Base-by-base conservation (phyloP, 495 filamentous ascomycete species). In the Hyaloscypha hepaticicola region DNA sequence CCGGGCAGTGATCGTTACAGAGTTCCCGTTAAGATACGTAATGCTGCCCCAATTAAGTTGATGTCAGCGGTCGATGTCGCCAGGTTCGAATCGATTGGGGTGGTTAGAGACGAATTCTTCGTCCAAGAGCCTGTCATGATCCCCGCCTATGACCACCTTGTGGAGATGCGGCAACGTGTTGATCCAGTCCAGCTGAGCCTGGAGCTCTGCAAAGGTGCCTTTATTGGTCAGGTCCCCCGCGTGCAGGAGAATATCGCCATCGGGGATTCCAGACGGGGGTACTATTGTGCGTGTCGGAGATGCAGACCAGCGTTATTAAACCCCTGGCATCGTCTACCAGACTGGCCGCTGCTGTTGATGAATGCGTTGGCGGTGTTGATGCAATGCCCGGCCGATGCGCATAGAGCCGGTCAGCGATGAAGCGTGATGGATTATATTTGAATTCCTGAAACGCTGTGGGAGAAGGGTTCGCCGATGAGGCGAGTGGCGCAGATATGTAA, bases 81-180 rank as follows among this genome's bases (percentile, higher is more conserved):
- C 56, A 25, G 14, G 16, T 21, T n/a, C 16, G 16, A n/a, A 8
- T 19, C 50, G 50, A 21, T 76, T 70, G 19, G 76, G 73, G 51
- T 75, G 73, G 14, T 72, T 75, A 53, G 50, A 7, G 50, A 53
- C 21, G 64, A 73, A 75, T 29, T 33, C 57, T 22, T 52, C 21
- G 58, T 74, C 68, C 7, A 77, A 67, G 12, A 73, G 55, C 27
- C 65, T 11, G 53, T 76, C 72, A 65, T 78, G 73, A 50, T 92
- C 93, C 19, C 91, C 91, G 58, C 85, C 83, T 58, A 93, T 87
- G 38, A 88, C 86, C 58, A 94, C 79, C 70, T 93, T 92, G 65
- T 88, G 76, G 24, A 75, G 76, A 67, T 93, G 90, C 3, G 89
- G 85, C 7, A 89, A 82, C 19, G 72, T 73, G 27, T 76, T 72